Evolutionary conservation across 139 green algal genomes (phyloP).

Genomic region (Prasinococcaceae sp.): DNA sequence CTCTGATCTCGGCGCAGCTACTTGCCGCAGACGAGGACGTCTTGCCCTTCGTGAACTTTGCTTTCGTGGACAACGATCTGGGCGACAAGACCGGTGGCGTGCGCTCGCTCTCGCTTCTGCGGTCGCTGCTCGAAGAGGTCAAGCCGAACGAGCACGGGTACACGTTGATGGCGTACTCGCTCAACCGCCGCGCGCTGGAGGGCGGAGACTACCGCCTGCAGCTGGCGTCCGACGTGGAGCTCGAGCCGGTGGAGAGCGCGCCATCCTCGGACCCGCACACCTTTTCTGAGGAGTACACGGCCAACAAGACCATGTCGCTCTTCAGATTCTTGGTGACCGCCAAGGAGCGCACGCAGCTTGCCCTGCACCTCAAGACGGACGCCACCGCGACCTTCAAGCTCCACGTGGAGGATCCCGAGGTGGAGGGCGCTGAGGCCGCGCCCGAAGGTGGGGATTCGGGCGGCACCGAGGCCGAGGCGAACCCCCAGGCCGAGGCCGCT

Average conservation of each 20-base stretch:
- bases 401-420: neutral
- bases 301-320: constrained; percentile 8
- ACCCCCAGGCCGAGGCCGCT: too few species aligned
- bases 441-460: too few species aligned
- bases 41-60: constrained; percentile 1
- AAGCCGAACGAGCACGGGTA: constrained; percentile 20
- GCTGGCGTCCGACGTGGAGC: neutral
- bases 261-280: neutral
- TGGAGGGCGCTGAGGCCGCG: too few species aligned
- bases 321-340: neutral
- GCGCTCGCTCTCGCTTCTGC: too few species aligned
- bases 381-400: neutral
- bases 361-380: constrained; percentile 7
- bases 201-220: neutral
- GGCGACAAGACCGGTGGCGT: neutral
- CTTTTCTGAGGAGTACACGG: constrained; percentile 4
- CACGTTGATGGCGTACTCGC: constrained; percentile 11
- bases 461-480: too few species aligned
- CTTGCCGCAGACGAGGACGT: neutral
- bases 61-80: constrained; percentile 14
- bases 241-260: neutral
- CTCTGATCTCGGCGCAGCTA: too few species aligned
- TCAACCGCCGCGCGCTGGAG: neutral
- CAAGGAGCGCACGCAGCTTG: constrained; percentile 2
- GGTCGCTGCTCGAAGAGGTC: neutral